Base-by-base conservation (phyloP, 805 yeast species). In the Kregervanrija fluxuum region DNA sequence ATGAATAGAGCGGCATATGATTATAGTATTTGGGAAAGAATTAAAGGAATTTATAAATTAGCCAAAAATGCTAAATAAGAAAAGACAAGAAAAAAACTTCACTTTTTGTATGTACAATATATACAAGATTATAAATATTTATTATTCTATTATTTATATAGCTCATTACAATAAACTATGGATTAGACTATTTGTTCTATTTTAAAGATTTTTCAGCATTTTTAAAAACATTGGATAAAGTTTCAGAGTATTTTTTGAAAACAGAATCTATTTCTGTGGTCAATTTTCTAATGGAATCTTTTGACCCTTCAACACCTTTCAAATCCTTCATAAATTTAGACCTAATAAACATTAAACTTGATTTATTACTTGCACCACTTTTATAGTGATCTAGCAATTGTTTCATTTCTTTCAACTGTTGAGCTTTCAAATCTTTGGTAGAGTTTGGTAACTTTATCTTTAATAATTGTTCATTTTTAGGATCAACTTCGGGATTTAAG, bases 1-100 rank as follows among this genome's bases (percentile, higher is more conserved):
- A 74, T 93, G 62, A 90, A 89, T 57, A 74, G 75, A 35, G 91
- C 90, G 17, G 95, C 96, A 22, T 93, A 93, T 56, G 86, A 85
- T 52, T 74, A 66, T 42, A 78, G 91, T 42, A 50, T 73, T 35
- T 85, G 95, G 93, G 79, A 79, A 49, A 77, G 76, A 54, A 54
- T 77, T 35, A 78, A 76, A 52, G 75, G 82, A 4, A 51, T 80
- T 35, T 68, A 75, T 43, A 68, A 75, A 0, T 54, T 79, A 51
- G 80, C 83, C n/a, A 73, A 65, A 49, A 73, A 71, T 51, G 66
- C 71, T 35, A 53, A 47, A 31, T 59, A 46, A 45, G 13, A 8
- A 14, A 8, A 41, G 31, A 34, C 32, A 14, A 35, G 28, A n/a
- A 17, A 11, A 34, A 17, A 35, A 33, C 35, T 12, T 15, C 37